Percentiles rank a stretch among this genome's conserved stretches.
These are phyloP conservation scores for Colletotrichum viniferum DNA, from an alignment of 2,329 filamentous ascomycete genomes.

Conservation along the genomic window DNA sequence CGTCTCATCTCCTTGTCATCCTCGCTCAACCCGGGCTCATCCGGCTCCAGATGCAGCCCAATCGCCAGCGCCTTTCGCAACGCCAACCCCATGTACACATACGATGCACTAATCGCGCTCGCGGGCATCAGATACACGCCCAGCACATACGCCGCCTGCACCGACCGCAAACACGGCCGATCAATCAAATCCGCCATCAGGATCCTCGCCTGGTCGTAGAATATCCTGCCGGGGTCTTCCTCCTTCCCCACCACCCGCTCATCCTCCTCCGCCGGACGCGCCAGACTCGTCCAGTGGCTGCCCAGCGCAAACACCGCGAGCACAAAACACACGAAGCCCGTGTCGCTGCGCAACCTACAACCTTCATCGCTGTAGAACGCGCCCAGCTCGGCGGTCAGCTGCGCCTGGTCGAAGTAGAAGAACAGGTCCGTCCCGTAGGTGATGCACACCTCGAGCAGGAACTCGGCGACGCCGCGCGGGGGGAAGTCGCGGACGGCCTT, in stretches of 20 bases:
- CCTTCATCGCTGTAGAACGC: constrained; percentile 27
- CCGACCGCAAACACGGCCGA: constrained; percentile 31
- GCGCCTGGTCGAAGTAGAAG: constrained; percentile 33
- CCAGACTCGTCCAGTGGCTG: constrained; percentile 37
- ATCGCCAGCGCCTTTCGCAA: constrained; percentile 31
- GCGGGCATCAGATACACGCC: constrained; percentile 39
- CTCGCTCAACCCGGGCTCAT: constrained; percentile 25
- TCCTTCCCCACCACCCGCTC: neutral
- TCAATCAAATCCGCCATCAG: constrained; percentile 39
- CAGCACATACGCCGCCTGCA: constrained; percentile 36
- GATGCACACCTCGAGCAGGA: constrained; percentile 32
- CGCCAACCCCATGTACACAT: constrained; percentile 33
- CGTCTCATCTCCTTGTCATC: constrained; percentile 27
- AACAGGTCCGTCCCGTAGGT: constrained; percentile 30
- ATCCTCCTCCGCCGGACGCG: constrained; percentile 27
- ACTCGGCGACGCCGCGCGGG: constrained; percentile 29
- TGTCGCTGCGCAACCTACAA: constrained; percentile 25
- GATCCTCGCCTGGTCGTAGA: constrained; percentile 31
- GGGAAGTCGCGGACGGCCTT: constrained; percentile 28
- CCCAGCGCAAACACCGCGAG: constrained; percentile 33
- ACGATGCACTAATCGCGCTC: constrained; percentile 36
- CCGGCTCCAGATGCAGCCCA: constrained; percentile 29
- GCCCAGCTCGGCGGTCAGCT: constrained; percentile 27
- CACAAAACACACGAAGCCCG: constrained; percentile 29
- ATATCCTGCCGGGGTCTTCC: constrained; percentile 32